Evolutionary conservation across 1,284 basidiomycete genomes (phyloP).

Genomic region (Leccinum solheimii): DNA sequence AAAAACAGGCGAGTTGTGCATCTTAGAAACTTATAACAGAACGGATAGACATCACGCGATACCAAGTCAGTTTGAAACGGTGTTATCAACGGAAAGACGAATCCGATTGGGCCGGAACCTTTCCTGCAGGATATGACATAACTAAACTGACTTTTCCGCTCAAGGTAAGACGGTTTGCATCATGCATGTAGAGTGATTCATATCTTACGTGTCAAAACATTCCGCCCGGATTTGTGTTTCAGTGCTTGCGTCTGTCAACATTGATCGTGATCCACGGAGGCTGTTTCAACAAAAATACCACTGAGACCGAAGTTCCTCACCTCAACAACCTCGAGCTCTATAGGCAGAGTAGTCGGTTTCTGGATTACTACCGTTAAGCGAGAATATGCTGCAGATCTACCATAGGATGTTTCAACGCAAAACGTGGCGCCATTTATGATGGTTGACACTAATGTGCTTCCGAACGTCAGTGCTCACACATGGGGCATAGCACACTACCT

Average conservation of each 20-base stretch:
- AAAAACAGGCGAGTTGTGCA: slow-evolving; percentile 13
- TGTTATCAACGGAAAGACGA: slow-evolving; percentile 6
- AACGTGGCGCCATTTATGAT: slow-evolving; percentile 54
- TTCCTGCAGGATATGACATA: neutral
- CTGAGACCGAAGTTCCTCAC: slow-evolving; percentile 46
- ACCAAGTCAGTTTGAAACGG: slow-evolving; percentile 18
- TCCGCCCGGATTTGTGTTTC: neutral
- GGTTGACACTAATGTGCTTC: slow-evolving; percentile 29
- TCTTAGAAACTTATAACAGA: slow-evolving; percentile 9
- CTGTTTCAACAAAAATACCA: slow-evolving; percentile 45
- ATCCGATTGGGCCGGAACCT: neutral
- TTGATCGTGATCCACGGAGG: slow-evolving; percentile 51
- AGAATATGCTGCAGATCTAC: slow-evolving; percentile 30
- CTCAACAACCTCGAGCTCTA: slow-evolving; percentile 36
- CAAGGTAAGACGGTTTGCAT: neutral
- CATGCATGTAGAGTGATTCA: neutral
- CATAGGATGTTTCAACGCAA: slow-evolving; percentile 53
- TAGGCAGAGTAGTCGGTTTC: slow-evolving; percentile 48
- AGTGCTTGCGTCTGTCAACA: slow-evolving; percentile 23
- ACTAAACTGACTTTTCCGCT: slow-evolving; percentile 5
- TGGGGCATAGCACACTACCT: neutral
- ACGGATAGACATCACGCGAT: slow-evolving; percentile 4
- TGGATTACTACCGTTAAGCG: slow-evolving; percentile 18
- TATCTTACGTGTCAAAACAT: neutral
- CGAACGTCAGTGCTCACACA: neutral